Conservation (phyloP, 1,284 basidiomycete species). For the Salmacisia buchloeana region DNA sequence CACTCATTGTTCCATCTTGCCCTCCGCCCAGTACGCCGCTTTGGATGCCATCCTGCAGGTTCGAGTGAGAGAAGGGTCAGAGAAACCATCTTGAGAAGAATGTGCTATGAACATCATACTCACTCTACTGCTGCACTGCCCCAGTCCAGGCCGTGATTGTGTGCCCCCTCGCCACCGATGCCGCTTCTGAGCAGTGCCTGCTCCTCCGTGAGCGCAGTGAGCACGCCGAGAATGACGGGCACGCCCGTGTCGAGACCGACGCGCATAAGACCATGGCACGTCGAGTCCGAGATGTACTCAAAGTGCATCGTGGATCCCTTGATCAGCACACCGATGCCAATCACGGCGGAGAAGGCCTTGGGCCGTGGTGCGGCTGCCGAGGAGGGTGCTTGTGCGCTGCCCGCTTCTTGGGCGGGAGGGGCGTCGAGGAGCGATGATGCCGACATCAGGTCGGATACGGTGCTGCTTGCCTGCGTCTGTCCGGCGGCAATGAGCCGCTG, state of each 20-base stretch:
- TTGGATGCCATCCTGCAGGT: conserved; percentile 9
- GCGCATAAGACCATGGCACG: conserved; percentile 86
- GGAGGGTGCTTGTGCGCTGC: conserved; percentile 16
- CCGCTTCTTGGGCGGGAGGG: conserved; percentile 2
- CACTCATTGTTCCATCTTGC: conserved; percentile 7
- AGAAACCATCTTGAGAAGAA: background rate
- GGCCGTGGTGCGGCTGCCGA: background rate
- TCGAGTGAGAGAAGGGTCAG: background rate
- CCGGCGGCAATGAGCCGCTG: conserved; percentile 75
- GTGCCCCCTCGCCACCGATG: conserved; percentile 65
- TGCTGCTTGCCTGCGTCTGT: conserved; percentile 68
- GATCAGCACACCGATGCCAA: conserved; percentile 94
- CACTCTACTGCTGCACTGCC: conserved; percentile 83
- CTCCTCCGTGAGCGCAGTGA: conserved; percentile 86
- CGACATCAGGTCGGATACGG: conserved; percentile 71
- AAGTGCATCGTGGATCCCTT: conserved; percentile 60
- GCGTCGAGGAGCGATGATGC: conserved; percentile 54
- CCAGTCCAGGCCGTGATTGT: conserved; percentile 97
- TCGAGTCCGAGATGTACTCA: conserved; percentile 84
- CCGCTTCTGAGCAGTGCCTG: conserved; percentile 91
- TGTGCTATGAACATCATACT: conserved; percentile 13
- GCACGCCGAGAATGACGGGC: conserved; percentile 94
- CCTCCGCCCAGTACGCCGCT: conserved; percentile 2
- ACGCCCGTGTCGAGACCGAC: conserved; percentile 85
- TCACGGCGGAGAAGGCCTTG: conserved; percentile 71